Evolutionary conservation across 2,329 filamentous ascomycete species (phyloP), one percentile per base, ranked within the genome.

Genomic region (Fusarium vanettenii): DNA sequence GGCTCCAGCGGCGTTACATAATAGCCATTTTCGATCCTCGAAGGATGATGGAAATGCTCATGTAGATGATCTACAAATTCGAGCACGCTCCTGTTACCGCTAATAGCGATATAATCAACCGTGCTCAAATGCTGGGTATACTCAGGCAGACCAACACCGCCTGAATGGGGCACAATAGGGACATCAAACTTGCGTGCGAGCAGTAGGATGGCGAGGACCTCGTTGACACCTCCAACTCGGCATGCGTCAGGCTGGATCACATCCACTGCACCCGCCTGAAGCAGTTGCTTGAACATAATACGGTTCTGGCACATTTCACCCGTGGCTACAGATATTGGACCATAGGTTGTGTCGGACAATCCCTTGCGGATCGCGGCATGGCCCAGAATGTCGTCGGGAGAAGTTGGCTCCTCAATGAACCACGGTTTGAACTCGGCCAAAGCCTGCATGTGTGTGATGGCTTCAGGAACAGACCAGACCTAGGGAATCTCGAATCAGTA

Each of bases 301-400:
- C 95, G 91, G 87, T 97, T 98, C 86, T 97, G 95, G 86, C 94
- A 97, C 94, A 97, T 97, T 86, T 98, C 95, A 72, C 95, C 95
- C 0, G 95, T 97, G 10, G 95, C 95, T 6, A 97, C 95, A 67
- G 94, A 94, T 78, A 98, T 94, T 10, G 37, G 18, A 67, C 90
- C 90, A 80, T 91, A 87, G 0, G 93, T 91, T 78, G 89, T 89
- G 37, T 41, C 9, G 9, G 37, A 41, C 10, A 98, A 90, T 4
- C 94, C 95, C 72, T 96, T 92, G 62, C 94, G 91, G 78, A 97
- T 92, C 5, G 94, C 92, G 80, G 93, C 94, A 88, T 98, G 95
- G 68, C 95, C 95, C 64, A 96, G 91, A 67, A 97, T 92, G 82
- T 98, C 95, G 80, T 97, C 95, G 14, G 95, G 95, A 27, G 92